Base-by-base conservation (phyloP, 352 stramenopile genomes). In the Phytophthora pistaciae region DNA sequence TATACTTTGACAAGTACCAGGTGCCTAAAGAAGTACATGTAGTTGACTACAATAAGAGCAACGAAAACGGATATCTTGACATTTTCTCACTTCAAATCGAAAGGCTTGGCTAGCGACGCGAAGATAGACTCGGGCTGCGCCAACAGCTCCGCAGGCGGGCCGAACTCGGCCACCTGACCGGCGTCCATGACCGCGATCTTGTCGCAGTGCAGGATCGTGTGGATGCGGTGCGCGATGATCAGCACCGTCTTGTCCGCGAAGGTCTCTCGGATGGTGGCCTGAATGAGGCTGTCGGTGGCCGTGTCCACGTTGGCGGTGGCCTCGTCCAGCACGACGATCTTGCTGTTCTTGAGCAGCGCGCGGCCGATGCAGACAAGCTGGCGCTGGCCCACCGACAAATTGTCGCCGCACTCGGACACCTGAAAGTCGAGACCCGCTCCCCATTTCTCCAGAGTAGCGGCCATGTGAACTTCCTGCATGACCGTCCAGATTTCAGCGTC, bases 291-390 rank as follows among this genome's bases (percentile, higher is more conserved):
- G 60, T 74, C 61, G 2, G 67, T 74, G 29, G 67, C 36, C 6
- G 60, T 66, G 61, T 74, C 67, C n/a, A 74, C 92, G 49, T 83
- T 93, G 40, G 91, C 85, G 25, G 29, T 33, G 29, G 29, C 29
- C 29, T 33, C 29, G 29, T 33, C 29, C 8, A 33, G 29, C 29
- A 42, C 33, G 7, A 99, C 75, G 29, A 89, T 79, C 44, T 96
- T 97, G 23, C 90, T 86, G 57, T 97, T 88, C 20, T 94, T 87
- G 5, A 99, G 68, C 14, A 99, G 70, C 13, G 95, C 97, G 48
- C 96, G 83, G 6, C 93, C 96, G 65, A 99, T 98, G 25, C 96
- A 99, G 1, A 99, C 55, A 4, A 99, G 81, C 71, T 99, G 96
- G 3, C 96, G 76, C 76, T 99, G 91, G 8, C 60, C 66, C 36